A percentile compares a stretch with the other conserved stretches of the same genome.
These are phyloP conservation scores for Backusella mclennaniae DNA, from an alignment of 192 early-diverging fungal genomes.

Conservation along the genomic window DNA sequence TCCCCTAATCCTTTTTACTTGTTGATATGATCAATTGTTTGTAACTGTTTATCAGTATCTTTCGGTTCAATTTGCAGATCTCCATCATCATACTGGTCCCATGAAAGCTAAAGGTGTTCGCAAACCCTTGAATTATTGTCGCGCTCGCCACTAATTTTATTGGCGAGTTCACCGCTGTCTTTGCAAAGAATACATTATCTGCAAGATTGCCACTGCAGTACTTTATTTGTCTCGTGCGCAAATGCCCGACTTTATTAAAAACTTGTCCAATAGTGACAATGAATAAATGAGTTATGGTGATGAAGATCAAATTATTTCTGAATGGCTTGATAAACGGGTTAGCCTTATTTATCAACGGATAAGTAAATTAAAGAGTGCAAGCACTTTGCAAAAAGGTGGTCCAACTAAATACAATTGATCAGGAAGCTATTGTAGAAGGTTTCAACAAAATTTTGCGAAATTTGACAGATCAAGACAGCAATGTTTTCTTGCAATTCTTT, in stretches of 20 bases:
- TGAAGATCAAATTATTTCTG: constrained; percentile 35
- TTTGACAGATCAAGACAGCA: constrained; percentile 24
- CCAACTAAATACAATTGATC: constrained; percentile 17
- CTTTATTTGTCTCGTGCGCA: constrained; percentile 51
- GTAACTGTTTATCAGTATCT: constrained; percentile 90
- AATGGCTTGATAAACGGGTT: constrained; percentile 57
- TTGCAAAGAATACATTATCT: constrained; percentile 71
- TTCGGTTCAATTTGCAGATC: constrained; percentile 93
- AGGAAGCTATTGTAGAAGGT: constrained; percentile 38
- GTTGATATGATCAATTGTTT: constrained; percentile 80
- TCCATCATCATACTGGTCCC: constrained; percentile 92
- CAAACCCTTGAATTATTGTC: constrained; percentile 71
- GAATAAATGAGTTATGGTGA: constrained; percentile 43
- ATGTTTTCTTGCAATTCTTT: neutral
- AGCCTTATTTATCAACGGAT: constrained; percentile 35
- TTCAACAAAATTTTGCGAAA: constrained; percentile 28
- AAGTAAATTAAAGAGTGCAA: constrained; percentile 22
- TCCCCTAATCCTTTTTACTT: no score
- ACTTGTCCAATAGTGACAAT: constrained; percentile 66
- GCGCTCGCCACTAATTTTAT: constrained; percentile 86
- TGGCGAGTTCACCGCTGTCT: constrained; percentile 84
- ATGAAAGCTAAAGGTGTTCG: constrained; percentile 92
- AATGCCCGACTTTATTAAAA: constrained; percentile 46
- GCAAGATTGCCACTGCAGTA: constrained; percentile 45
- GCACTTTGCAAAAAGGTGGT: constrained; percentile 24